Conservation (phyloP, 345 rosid species). For the Raphanus sativus region DNA sequence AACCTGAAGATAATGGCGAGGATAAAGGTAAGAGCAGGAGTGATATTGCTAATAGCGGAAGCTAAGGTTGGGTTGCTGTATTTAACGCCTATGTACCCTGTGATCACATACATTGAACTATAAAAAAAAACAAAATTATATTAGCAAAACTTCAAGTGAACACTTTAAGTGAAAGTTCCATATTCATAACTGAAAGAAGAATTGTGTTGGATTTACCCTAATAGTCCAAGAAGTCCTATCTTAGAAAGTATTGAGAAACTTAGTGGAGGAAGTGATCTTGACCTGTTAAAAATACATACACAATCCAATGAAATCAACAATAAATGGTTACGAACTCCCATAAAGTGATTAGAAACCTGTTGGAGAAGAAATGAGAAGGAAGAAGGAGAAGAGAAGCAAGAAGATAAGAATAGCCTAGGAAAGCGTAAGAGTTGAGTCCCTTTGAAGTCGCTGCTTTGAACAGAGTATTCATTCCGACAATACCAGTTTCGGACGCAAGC, state of each 20-base stretch:
- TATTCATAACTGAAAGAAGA: conserved; percentile 42
- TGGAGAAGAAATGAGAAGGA: conserved; percentile 65
- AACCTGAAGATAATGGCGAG: conserved; percentile 77
- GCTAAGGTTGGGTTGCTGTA: conserved; percentile 77
- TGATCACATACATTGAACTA: conserved; percentile 48
- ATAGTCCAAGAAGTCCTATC: conserved; percentile 43
- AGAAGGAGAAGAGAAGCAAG: conserved; percentile 73
- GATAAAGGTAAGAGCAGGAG: conserved; percentile 85
- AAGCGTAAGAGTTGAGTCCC: conserved; percentile 70
- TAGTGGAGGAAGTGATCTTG: conserved; percentile 33
- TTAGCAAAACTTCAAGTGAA: not conserved
- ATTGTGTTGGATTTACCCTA: conserved; percentile 51
- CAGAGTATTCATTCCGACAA: conserved; percentile 62
- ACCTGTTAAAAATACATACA: conserved; percentile 22
- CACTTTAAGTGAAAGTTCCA: not conserved
- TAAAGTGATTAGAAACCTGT: conserved; percentile 43
- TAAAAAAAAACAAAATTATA: not conserved
- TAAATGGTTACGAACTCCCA: not conserved
- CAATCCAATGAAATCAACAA: not conserved
- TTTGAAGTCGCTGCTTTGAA: conserved; percentile 68
- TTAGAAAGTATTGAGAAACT: conserved; percentile 29
- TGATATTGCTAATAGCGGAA: conserved; percentile 82
- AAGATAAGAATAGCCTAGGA: conserved; percentile 63
- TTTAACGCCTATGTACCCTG: conserved; percentile 71
- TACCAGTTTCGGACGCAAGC: conserved; percentile 54